Conservation (phyloP, 768 basidiomycete species). For the Polyporus arcularius region DNA sequence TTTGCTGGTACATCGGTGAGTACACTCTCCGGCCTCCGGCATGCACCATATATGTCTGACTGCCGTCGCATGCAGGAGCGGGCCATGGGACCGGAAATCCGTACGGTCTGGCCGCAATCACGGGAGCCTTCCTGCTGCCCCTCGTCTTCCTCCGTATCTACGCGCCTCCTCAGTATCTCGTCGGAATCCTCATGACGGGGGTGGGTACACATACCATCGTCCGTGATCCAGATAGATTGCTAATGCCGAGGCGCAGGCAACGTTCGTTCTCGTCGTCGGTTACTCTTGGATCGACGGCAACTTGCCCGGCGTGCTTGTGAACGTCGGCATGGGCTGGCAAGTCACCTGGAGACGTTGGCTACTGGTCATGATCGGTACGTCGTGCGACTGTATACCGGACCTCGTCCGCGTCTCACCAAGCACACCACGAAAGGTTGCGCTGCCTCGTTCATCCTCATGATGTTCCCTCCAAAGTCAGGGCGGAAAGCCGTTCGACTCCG, state of each 20-base stretch:
- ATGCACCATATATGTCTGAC: neutral
- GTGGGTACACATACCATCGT: conserved; percentile 31
- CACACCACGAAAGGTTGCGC: conserved; percentile 38
- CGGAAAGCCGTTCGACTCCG: conserved; percentile 47
- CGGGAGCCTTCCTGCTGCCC: conserved; percentile 49
- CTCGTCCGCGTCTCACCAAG: neutral
- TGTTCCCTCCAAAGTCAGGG: conserved; percentile 52
- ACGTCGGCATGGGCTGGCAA: conserved; percentile 53
- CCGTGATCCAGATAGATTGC: neutral
- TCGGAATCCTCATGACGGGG: conserved; percentile 37
- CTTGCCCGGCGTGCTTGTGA: conserved; percentile 38
- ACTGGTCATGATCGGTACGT: conserved; percentile 50
- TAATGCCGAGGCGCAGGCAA: conserved; percentile 32
- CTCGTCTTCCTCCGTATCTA: conserved; percentile 52
- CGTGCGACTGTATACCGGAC: neutral
- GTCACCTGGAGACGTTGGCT: conserved; percentile 55
- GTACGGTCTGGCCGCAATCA: conserved; percentile 52
- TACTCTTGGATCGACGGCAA: conserved; percentile 63
- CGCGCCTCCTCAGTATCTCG: conserved; percentile 41
- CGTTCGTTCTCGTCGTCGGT: conserved; percentile 48
- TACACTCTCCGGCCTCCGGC: neutral
- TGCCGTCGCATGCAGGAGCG: conserved; percentile 31
- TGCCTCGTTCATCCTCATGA: conserved; percentile 55
- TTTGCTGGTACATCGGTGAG: conserved; percentile 52
- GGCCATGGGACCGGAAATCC: conserved; percentile 51